These are phyloP conservation scores for Cercospora sp. DNA, from an alignment of 2,329 filamentous ascomycete species.

Conservation along the genomic window DNA sequence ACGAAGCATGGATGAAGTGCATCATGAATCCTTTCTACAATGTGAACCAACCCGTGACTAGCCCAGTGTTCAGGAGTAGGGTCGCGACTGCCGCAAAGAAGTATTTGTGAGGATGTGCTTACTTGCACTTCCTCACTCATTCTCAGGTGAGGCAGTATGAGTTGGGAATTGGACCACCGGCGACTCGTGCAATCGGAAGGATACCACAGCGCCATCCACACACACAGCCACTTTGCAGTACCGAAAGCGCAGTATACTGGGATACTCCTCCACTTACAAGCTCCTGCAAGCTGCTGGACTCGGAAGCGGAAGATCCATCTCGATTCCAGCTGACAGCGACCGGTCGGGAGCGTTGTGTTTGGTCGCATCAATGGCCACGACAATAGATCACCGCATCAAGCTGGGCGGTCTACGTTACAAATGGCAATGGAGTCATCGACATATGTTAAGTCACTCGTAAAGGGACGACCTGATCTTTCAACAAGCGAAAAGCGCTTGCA, in stretches of 20 bases:
- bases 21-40: conserved; percentile 96
- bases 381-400: neutral
- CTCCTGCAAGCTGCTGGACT: neutral
- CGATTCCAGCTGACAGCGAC: neutral
- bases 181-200: neutral
- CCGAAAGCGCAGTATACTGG: neutral
- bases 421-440: neutral
- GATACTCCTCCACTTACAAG: neutral
- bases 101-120: conserved; percentile 38
- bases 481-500: neutral
- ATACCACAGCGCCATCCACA: neutral
- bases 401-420: neutral
- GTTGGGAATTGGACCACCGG: neutral
- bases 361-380: neutral
- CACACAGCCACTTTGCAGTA: neutral
- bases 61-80: conserved; percentile 78
- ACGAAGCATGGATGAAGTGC: conserved; percentile 95
- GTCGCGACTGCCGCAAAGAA: conserved; percentile 90
- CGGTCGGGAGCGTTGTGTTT: neutral
- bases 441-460: neutral
- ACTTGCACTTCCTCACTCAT: no score
- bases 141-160: neutral
- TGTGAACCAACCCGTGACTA: conserved; percentile 80
- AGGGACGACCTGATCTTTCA: neutral
- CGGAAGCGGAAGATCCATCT: neutral